Percentiles rank a stretch among this genome's conserved stretches.
Conservation (phyloP, 2,329 filamentous ascomycete genomes). For the Apiospora sp. region DNA sequence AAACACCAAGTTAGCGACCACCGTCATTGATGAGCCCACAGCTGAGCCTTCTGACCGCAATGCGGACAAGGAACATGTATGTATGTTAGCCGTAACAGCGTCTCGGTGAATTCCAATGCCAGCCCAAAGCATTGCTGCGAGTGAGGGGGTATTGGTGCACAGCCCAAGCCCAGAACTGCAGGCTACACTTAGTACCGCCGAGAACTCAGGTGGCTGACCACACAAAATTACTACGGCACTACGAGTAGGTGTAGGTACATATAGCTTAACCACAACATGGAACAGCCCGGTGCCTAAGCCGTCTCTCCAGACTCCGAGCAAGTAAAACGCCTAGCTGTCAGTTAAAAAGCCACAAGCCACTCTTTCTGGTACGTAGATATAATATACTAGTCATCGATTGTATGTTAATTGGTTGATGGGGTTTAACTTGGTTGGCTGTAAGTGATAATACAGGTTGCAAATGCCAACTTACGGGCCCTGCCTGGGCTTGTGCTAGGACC, state of each 20-base stretch:
- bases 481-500: background rate
- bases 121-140: background rate
- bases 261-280: background rate
- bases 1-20: slow-evolving; percentile 7
- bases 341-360: background rate
- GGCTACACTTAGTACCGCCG: slow-evolving; percentile 9
- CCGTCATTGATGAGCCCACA: background rate
- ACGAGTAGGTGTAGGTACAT: background rate
- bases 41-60: slow-evolving; percentile 5
- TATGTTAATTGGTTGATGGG: background rate
- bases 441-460: background rate
- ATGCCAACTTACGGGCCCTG: background rate
- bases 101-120: slow-evolving; percentile 16
- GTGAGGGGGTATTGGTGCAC: slow-evolving; percentile 13
- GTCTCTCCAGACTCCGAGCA: background rate
- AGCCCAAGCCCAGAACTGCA: slow-evolving; percentile 6
- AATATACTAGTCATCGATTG: background rate
- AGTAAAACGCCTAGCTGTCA: slow-evolving; percentile 3
- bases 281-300: slow-evolving; percentile 3
- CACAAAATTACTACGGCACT: slow-evolving; percentile 14
- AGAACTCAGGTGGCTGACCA: slow-evolving; percentile 16
- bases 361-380: background rate
- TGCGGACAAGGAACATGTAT: slow-evolving; percentile 11
- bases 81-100: background rate
- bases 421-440: no score